Base-by-base conservation (phyloP, 345 rosid species). In the Lumnitzera racemosa region DNA sequence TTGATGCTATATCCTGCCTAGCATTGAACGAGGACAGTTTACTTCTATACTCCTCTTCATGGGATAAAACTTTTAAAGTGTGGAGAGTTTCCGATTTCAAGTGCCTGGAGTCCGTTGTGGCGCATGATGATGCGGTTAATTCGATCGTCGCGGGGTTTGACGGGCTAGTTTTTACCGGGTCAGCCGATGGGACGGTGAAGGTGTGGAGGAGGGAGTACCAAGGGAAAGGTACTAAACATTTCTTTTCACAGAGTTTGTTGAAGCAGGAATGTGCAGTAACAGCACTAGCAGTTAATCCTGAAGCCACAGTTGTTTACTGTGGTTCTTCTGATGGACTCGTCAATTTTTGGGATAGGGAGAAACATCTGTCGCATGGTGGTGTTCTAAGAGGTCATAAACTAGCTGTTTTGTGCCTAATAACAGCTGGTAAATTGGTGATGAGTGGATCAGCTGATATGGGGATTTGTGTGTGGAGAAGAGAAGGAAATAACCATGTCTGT, bases 321-420 rank as follows among this genome's bases (percentile, higher is more conserved):
- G 98, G 96, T 0, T 92, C 96, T 0, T 92, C 98, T 3, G 96
- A 89, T 58, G 98, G 96, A 67, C 60, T 85, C 1, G 80, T 92
- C 51, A 89, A 89, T 41, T 92, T 73, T 23, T 92, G 92, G 96
- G 87, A 82, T 24, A 67, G 94, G 0, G 80, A 83, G 11, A 72
- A 68, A 16, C 81, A 68, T 10, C 76, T 89, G 46, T 63, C 71
- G 1, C 89, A 85, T 29, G 85, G 89, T 4, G 91, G 96, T 14
- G 76, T 82, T 65, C 60, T 92, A 70, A 76, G 71, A 71, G 96
- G 96, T 0, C 98, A 92, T 56, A 92, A 82, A 48, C 60, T 85
- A 53, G 96, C 96, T 0, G 79, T 92, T 58, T 81, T 92, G 0
- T 89, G 91, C 62, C 68, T 89, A 55, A 78, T 69, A 20, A 68